Base-by-base conservation (phyloP, 306 rosid genomes). In the Prinsepia uniflora region DNA sequence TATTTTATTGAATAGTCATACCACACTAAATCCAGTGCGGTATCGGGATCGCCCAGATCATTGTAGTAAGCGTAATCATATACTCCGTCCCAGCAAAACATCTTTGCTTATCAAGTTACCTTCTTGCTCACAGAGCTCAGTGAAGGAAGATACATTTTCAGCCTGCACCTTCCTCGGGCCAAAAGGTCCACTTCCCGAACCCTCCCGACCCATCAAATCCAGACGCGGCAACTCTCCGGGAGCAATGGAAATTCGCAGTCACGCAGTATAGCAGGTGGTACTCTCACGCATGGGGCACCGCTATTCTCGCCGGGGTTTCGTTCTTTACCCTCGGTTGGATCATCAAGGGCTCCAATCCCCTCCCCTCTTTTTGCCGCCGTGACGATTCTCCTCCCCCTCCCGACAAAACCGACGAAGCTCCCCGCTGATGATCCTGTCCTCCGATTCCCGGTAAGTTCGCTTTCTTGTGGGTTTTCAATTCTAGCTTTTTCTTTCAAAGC, bases 221-320 rank as follows among this genome's bases (percentile, higher is more conserved):
- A 0, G 97, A 94, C 77, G 64, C 91, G 2, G 88, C 84, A 7
- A 94, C 97, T 15, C 95, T 94, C 40, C 78, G 89, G 50, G 97
- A 91, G 76, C 97, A 94, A 72, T 90, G 97, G 99, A 86, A 72
- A 63, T 94, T 42, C 48, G 97, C 99, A 45, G 81, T 80, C 7
- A 83, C 72, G 63, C 89, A 94, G 76, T 94, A 91, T 82, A 76
- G 92, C 55, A 82, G 70, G 68, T 91, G 97, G 95, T 94, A 94
- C 81, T 80, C 95, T 46, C 96, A 86, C 58, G 99, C 97, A 49
- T 94, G 99, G 99, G 97, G 99, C 10, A 84, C 97, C 53, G 97
- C 99, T 39, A 86, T 94, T 78, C 86, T 94, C 6, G 99, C 99
- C 10, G 99, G 99, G 0, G n/a, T 79, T 20, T 90, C 97, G 77